A percentile compares a stretch with the other conserved stretches of the same genome.
Evolutionary conservation across 768 basidiomycete species (phyloP).

Genomic region (Solioccasus polychromus): DNA sequence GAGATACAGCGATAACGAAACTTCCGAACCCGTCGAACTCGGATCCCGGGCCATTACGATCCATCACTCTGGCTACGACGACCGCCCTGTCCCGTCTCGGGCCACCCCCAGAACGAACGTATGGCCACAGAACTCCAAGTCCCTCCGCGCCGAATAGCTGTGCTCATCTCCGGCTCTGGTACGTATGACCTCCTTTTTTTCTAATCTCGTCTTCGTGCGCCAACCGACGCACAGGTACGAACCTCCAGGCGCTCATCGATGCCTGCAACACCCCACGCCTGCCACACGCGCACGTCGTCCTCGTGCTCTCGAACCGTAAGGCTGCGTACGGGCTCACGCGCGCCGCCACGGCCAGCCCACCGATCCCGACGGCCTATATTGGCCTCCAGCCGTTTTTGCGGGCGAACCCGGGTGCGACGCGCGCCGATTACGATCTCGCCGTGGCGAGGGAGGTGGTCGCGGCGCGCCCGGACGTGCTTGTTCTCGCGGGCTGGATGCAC

Average conservation of each 20-base stretch:
- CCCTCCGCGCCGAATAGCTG: slow-evolving; percentile 16
- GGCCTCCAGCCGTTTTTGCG: slow-evolving; percentile 84
- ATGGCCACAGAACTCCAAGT: slow-evolving; percentile 4
- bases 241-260: slow-evolving; percentile 95
- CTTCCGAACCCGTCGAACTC: background rate
- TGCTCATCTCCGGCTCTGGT: slow-evolving; percentile 68
- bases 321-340: slow-evolving; percentile 85
- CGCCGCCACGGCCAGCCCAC: slow-evolving; percentile 65
- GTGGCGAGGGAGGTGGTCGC: slow-evolving; percentile 66
- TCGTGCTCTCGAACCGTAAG: slow-evolving; percentile 91
- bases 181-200: background rate
- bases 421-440: slow-evolving; percentile 83
- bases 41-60: too few species aligned
- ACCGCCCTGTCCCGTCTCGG: slow-evolving; percentile 4
- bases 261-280: slow-evolving; percentile 74
- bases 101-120: background rate
- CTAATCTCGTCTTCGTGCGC: background rate
- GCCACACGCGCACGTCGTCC: slow-evolving; percentile 64
- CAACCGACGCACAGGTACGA: slow-evolving; percentile 62
- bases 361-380: slow-evolving; percentile 80
- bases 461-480: slow-evolving; percentile 76
- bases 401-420: slow-evolving; percentile 63
- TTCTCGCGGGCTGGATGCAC: slow-evolving; percentile 99
- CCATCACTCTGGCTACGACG: too few species aligned
- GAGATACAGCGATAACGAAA: too few species aligned